A percentile compares a stretch with the other conserved stretches of the same genome.
These are phyloP conservation scores for Penicillium verrucosum DNA, from an alignment of 2,329 filamentous ascomycete species.

Conservation along the genomic window DNA sequence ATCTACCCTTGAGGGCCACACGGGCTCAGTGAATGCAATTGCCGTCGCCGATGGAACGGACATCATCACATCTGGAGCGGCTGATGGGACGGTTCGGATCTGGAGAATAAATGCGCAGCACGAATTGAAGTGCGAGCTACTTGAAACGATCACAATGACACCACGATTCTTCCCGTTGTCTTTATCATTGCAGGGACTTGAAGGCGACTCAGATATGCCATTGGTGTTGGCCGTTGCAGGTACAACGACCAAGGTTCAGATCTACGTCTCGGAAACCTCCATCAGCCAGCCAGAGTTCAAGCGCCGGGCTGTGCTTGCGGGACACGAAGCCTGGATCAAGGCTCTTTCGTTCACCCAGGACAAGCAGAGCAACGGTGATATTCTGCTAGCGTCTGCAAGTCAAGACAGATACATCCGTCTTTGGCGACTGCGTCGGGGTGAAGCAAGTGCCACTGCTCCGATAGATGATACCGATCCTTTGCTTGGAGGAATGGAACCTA, in stretches of 20 bases:
- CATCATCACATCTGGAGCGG: constrained; percentile 58
- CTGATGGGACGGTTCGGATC: constrained; percentile 60
- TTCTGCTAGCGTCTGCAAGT: constrained; percentile 86
- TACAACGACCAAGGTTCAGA: constrained; percentile 75
- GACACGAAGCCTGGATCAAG: constrained; percentile 93
- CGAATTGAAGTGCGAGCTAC: constrained; percentile 45
- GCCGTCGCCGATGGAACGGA: constrained; percentile 45
- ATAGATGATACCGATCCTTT: constrained; percentile 36
- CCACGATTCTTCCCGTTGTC: constrained; percentile 81
- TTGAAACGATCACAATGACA: constrained; percentile 68
- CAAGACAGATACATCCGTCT: constrained; percentile 96
- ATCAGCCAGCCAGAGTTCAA: constrained; percentile 54
- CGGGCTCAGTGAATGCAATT: constrained; percentile 69
- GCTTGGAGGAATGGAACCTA: constrained; percentile 55
- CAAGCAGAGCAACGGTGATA: constrained; percentile 55
- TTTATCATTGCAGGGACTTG: constrained; percentile 64
- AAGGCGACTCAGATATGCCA: constrained; percentile 46
- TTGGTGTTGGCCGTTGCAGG: constrained; percentile 79
- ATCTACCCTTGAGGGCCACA: constrained; percentile 61
- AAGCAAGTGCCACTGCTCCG: constrained; percentile 54
- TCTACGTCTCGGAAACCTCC: constrained; percentile 61
- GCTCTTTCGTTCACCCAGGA: constrained; percentile 76
- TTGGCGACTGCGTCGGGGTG: constrained; percentile 77
- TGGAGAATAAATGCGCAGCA: constrained; percentile 60
- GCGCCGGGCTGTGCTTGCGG: constrained; percentile 72